Evolutionary conservation across 495 filamentous ascomycete species (phyloP).

Genomic region (Daldinia childiae): DNA sequence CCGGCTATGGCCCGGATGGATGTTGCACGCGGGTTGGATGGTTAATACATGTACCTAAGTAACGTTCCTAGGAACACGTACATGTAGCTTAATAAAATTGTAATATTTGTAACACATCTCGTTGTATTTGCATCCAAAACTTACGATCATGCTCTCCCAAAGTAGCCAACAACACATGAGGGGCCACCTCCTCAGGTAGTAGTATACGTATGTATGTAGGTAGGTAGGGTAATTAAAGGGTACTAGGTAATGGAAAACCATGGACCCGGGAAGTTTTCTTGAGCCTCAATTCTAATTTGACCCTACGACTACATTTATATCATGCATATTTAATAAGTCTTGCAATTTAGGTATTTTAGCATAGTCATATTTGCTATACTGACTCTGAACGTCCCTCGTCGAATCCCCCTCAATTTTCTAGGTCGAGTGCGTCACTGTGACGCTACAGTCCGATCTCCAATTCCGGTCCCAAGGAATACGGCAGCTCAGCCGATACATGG

Average conservation of each 20-base stretch:
- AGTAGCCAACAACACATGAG: background rate
- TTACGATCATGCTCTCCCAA: background rate
- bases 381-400: background rate
- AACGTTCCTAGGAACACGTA: too few relatives aligned
- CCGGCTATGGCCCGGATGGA: too few relatives aligned
- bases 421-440: constrained; percentile 26
- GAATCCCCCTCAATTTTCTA: background rate
- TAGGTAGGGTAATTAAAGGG: background rate
- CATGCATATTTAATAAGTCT: background rate
- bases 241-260: constrained; percentile 14
- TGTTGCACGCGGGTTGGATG: too few relatives aligned
- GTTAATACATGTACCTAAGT: too few relatives aligned
- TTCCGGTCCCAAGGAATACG: background rate
- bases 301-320: constrained; percentile 2
- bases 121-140: background rate
- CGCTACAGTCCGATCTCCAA: background rate
- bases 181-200: background rate
- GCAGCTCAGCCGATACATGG: background rate
- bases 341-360: background rate
- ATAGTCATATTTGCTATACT: constrained; percentile 3
- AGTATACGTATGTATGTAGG: background rate
- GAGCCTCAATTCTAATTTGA: constrained; percentile 38
- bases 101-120: background rate
- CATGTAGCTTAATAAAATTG: too few relatives aligned
- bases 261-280: constrained; percentile 18